phyloP scores from a whole-genome alignment of 192 early-diverging fungal species.

The Thamnidium elegans region DNA sequence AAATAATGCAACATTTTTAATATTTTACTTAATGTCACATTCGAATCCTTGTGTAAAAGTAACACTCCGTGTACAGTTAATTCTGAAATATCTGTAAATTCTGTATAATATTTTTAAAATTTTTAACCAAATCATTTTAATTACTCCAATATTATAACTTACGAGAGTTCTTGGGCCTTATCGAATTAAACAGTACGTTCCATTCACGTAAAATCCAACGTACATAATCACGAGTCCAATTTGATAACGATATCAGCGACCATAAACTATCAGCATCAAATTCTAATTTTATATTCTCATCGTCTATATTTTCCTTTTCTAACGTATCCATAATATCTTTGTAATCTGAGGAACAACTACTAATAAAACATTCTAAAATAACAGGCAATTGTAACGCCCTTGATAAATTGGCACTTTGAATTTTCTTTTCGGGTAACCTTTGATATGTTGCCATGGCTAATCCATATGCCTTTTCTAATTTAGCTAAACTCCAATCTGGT shows the following conservation, averaged over 20 bases:
- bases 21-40: conserved; percentile 18
- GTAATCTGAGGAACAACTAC: conserved; percentile 27
- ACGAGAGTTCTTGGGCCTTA: conserved; percentile 21
- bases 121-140: not conserved
- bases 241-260: conserved; percentile 29
- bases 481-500: conserved; percentile 24
- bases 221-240: conserved; percentile 29
- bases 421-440: conserved; percentile 14
- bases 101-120: not conserved
- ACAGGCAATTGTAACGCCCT: conserved; percentile 34
- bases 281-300: not conserved
- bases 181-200: conserved; percentile 28
- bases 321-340: conserved; percentile 2
- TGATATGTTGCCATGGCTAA: conserved; percentile 13
- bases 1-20: conserved; percentile 28
- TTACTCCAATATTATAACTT: not conserved
- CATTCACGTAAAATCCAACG: conserved; percentile 27
- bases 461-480: conserved; percentile 18
- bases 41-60: conserved; percentile 25
- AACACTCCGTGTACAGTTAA: conserved; percentile 24
- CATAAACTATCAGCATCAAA: conserved; percentile 28
- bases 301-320: not conserved
- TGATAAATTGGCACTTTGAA: conserved; percentile 29
- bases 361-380: conserved; percentile 37
- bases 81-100: conserved; percentile 11